Percentiles rank a stretch among this genome's conserved stretches.
These are phyloP conservation scores for Ustulina deusta DNA, from an alignment of 2,329 filamentous ascomycete genomes.

Conservation along the genomic window DNA sequence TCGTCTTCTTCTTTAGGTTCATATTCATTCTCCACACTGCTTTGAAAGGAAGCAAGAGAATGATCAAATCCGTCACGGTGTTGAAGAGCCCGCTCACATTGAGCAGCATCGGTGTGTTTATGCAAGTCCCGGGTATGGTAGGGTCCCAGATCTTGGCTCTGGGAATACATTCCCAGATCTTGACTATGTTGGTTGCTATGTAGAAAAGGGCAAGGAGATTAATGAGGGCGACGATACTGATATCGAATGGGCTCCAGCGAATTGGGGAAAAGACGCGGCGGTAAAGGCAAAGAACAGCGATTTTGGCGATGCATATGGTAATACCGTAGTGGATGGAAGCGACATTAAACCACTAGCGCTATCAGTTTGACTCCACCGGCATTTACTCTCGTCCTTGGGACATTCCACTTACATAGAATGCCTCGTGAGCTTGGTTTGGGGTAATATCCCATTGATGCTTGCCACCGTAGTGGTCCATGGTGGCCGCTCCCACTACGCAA, in stretches of 20 bases:
- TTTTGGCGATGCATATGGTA: conserved; percentile 40
- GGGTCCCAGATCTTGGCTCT: conserved; percentile 37
- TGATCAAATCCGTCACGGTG: conserved; percentile 39
- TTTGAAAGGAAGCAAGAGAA: conserved; percentile 40
- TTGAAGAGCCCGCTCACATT: conserved; percentile 42
- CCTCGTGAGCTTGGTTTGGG: conserved; percentile 21
- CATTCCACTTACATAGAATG: conserved; percentile 20
- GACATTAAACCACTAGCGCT: conserved; percentile 43
- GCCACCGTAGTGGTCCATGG: conserved; percentile 40
- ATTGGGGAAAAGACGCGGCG: conserved; percentile 43
- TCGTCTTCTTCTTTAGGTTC: conserved; percentile 28
- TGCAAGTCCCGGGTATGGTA: conserved; percentile 35
- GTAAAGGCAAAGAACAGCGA: conserved; percentile 41
- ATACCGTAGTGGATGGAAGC: conserved; percentile 39
- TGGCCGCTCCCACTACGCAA: conserved; percentile 15
- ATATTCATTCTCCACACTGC: conserved; percentile 39
- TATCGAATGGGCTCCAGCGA: conserved; percentile 38
- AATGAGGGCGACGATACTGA: conserved; percentile 38
- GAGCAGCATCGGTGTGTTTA: conserved; percentile 30
- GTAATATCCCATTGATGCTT: conserved; percentile 41
- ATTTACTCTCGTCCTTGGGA: too few species aligned
- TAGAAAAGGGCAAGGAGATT: conserved; percentile 36
- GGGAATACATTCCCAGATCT: conserved; percentile 41
- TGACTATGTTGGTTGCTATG: conserved; percentile 33
- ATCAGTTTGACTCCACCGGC: neutral